Conservation (phyloP, 169 alveolate genomes). For the Plasmodium gallinaceum region DNA sequence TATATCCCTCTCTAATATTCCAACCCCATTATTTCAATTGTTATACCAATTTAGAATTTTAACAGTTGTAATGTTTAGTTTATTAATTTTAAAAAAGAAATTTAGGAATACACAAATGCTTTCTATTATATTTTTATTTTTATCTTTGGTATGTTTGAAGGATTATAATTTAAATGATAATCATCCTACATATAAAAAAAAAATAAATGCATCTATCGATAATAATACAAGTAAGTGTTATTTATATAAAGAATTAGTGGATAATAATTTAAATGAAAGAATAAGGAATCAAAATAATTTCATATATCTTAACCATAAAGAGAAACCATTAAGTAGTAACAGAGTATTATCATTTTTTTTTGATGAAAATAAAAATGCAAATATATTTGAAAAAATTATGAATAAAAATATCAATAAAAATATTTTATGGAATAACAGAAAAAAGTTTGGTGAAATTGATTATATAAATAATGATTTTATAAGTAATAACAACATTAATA, state of each 20-base stretch:
- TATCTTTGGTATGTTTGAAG: conserved; percentile 57
- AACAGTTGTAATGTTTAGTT: conserved; percentile 34
- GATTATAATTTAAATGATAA: conserved; percentile 25
- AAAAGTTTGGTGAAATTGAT: neutral
- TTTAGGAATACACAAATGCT: conserved; percentile 13
- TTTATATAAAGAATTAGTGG: neutral
- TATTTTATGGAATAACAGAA: neutral
- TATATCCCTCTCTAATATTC: conserved; percentile 33
- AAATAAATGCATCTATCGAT: neutral
- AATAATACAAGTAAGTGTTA: neutral
- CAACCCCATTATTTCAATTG: conserved; percentile 65
- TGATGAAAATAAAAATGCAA: neutral
- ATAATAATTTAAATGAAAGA: neutral
- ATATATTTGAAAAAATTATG: neutral
- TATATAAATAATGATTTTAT: neutral
- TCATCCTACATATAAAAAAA: neutral
- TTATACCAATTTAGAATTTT: conserved; percentile 55
- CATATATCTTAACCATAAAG: neutral
- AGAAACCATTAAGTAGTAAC: neutral
- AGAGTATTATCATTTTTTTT: neutral
- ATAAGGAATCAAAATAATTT: neutral
- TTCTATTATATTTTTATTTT: conserved; percentile 41
- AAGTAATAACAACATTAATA: too few species aligned
- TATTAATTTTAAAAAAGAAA: conserved; percentile 32
- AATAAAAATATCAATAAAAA: neutral